A percentile compares a stretch with the other conserved stretches of the same genome.
Conservation (phyloP, 2,329 filamentous ascomycete species). For the Fusarium tupiense region DNA sequence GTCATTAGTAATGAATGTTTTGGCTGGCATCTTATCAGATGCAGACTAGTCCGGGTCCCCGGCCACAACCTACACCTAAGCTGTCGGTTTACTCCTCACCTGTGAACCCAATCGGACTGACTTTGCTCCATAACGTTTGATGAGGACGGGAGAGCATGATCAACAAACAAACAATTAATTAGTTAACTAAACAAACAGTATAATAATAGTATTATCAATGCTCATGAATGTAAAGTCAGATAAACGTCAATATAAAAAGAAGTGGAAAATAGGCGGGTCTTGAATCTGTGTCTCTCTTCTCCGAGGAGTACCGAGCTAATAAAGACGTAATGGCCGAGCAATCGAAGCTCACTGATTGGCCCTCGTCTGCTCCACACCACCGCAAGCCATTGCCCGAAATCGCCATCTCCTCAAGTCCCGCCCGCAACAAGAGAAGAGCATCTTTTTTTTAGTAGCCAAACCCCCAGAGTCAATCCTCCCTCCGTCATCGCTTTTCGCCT, state of each 20-base stretch:
- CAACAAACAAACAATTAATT: not conserved
- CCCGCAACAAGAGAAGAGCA: slow-evolving; percentile 22
- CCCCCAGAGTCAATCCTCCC: slow-evolving; percentile 31
- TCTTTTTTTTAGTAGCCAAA: slow-evolving; percentile 41
- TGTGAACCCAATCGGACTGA: not conserved
- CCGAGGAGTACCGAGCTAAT: slow-evolving; percentile 44
- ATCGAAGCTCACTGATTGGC: slow-evolving; percentile 42
- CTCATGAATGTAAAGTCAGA: not conserved
- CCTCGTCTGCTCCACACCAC: slow-evolving; percentile 15
- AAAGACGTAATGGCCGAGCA: slow-evolving; percentile 47
- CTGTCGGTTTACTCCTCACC: slow-evolving; percentile 5
- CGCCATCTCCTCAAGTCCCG: slow-evolving; percentile 45
- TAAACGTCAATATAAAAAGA: not conserved
- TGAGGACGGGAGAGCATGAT: not conserved
- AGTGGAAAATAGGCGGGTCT: slow-evolving; percentile 19
- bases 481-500: slow-evolving; percentile 42
- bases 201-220: not conserved
- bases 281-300: slow-evolving; percentile 33
- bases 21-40: slow-evolving; percentile 38
- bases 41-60: slow-evolving; percentile 24
- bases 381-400: slow-evolving; percentile 43
- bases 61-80: slow-evolving; percentile 3
- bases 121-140: not conserved
- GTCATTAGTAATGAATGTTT: slow-evolving; percentile 27
- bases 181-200: not conserved